Conservation (phyloP, 495 filamentous ascomycete genomes). For the Xylaria palmicola region DNA sequence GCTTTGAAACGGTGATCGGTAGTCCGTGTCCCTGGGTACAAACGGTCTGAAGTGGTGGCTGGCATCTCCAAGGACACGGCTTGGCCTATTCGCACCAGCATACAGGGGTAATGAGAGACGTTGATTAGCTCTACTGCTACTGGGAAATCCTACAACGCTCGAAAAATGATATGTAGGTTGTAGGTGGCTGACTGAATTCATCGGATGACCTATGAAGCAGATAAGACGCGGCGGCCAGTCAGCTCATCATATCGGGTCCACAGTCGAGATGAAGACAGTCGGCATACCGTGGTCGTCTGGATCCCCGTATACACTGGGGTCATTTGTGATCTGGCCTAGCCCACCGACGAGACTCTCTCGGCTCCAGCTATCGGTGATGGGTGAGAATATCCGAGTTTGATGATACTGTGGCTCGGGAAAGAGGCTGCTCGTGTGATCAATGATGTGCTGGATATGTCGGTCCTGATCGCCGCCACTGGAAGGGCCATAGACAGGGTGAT, state of each 20-base stretch:
- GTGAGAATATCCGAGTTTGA: slow-evolving; percentile 4
- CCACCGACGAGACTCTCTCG: neutral
- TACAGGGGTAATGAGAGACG: slow-evolving; percentile 22
- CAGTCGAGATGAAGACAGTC: neutral
- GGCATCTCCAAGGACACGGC: slow-evolving; percentile 27
- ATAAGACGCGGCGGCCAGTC: neutral
- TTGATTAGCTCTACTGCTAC: slow-evolving; percentile 9
- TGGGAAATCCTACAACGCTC: neutral
- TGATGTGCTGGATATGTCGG: slow-evolving; percentile 28
- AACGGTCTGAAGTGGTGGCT: slow-evolving; percentile 27
- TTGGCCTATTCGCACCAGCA: slow-evolving; percentile 11
- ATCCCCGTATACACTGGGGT: slow-evolving; percentile 6
- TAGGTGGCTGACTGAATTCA: slow-evolving; percentile 17
- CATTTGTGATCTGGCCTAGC: neutral
- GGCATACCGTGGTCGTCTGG: slow-evolving; percentile 38
- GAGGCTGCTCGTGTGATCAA: slow-evolving; percentile 26
- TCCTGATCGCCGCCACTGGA: slow-evolving; percentile 15
- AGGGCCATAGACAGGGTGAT: slow-evolving; percentile 16
- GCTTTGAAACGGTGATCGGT: slow-evolving; percentile 13
- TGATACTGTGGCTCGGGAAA: slow-evolving; percentile 18
- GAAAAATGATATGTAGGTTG: slow-evolving; percentile 2
- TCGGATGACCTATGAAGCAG: slow-evolving; percentile 19
- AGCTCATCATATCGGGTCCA: neutral
- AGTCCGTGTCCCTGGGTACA: neutral
- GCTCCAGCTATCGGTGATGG: neutral